Evolutionary conservation across 768 basidiomycete species (phyloP).

Genomic region (Myochromella boudieri): DNA sequence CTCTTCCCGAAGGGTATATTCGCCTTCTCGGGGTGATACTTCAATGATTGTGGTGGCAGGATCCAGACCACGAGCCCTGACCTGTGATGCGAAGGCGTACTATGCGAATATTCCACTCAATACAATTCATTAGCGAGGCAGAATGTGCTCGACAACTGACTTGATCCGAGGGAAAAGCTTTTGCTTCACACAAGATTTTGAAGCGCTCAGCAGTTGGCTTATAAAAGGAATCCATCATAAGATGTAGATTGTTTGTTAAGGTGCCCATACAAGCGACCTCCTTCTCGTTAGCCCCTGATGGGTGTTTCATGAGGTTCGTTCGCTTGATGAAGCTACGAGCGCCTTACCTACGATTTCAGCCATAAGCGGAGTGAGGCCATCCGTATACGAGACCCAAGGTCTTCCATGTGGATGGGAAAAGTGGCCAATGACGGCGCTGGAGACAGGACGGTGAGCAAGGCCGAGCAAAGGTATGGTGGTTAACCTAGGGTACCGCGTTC

Average conservation of each 20-base stretch:
- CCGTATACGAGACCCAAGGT: slow-evolving; percentile 80
- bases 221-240: slow-evolving; percentile 94
- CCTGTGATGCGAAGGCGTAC: slow-evolving; percentile 98
- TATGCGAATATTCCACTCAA: slow-evolving; percentile 32
- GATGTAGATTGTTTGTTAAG: slow-evolving; percentile 92
- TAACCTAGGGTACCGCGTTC: slow-evolving; percentile 48
- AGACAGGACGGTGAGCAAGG: slow-evolving; percentile 15
- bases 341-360: slow-evolving; percentile 80
- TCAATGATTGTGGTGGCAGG: slow-evolving; percentile 74
- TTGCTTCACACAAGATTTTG: slow-evolving; percentile 94
- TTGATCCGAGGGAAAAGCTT: slow-evolving; percentile 96
- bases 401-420: slow-evolving; percentile 84
- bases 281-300: slow-evolving; percentile 74
- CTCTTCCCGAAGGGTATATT: slow-evolving; percentile 81
- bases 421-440: slow-evolving; percentile 85
- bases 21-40: slow-evolving; percentile 77
- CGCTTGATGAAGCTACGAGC: background rate
- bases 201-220: slow-evolving; percentile 79
- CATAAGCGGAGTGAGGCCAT: slow-evolving; percentile 69
- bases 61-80: slow-evolving; percentile 72
- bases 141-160: slow-evolving; percentile 40
- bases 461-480: slow-evolving; percentile 12
- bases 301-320: slow-evolving; percentile 21
- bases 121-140: slow-evolving; percentile 14
- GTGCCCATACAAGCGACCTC: slow-evolving; percentile 98